phyloP scores from a whole-genome alignment of 1,284 basidiomycete species.

The Cryptococcus amylolentus region DNA sequence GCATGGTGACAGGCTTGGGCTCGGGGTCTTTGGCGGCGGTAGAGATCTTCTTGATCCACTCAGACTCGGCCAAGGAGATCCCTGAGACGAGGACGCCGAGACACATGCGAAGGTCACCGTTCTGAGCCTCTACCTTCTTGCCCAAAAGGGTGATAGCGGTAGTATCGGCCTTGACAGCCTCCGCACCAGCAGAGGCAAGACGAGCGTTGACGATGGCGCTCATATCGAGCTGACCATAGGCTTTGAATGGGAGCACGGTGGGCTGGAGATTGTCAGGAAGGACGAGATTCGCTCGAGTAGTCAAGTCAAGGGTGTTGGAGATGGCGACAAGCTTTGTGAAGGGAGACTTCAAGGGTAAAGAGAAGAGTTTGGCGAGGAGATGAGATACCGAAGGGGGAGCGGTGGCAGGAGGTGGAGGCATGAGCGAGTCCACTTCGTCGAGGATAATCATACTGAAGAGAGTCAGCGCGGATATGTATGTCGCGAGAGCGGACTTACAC shows the following conservation, averaged over 20 bases:
- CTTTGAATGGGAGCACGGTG: conserved; percentile 44
- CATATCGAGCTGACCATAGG: conserved; percentile 46
- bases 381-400: conserved; percentile 40
- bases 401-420: conserved; percentile 37
- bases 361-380: conserved; percentile 45
- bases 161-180: conserved; percentile 38
- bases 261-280: conserved; percentile 39
- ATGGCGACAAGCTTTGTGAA: conserved; percentile 48
- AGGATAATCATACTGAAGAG: conserved; percentile 42
- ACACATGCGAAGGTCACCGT: conserved; percentile 51
- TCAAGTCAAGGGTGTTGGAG: conserved; percentile 50
- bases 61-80: conserved; percentile 44
- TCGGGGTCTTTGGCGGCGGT: conserved; percentile 7
- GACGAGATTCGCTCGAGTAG: conserved; percentile 43
- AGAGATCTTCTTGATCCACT: conserved; percentile 43
- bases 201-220: conserved; percentile 43
- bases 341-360: conserved; percentile 33
- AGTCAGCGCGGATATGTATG: conserved; percentile 7
- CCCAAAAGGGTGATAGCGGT: conserved; percentile 47
- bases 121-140: conserved; percentile 49
- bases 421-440: conserved; percentile 50
- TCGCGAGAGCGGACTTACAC: conserved; percentile 18
- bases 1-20: conserved; percentile 17
- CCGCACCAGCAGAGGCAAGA: conserved; percentile 21
- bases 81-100: conserved; percentile 46